phyloP scores from a whole-genome alignment of 495 filamentous ascomycete species.

The Copromyces sp. region DNA sequence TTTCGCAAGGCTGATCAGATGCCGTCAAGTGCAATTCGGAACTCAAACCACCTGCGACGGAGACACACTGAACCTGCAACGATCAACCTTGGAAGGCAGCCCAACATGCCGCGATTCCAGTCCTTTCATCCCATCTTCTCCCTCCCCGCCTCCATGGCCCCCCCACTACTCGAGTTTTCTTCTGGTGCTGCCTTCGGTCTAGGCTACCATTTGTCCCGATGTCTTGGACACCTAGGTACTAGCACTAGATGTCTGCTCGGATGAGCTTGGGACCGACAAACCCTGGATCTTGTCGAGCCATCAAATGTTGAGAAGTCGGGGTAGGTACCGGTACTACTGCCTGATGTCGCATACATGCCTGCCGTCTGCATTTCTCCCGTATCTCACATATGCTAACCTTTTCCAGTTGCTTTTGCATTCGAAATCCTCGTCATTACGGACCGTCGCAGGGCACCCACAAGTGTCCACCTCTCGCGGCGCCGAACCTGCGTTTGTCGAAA shows the following conservation, averaged over 20 bases:
- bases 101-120: background rate
- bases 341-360: background rate
- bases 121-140: background rate
- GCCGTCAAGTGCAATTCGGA: background rate
- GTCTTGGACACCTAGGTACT: background rate
- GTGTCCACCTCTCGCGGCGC: background rate
- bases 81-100: background rate
- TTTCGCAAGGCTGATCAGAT: background rate
- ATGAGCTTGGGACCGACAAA: background rate
- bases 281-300: background rate
- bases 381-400: background rate
- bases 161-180: background rate
- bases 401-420: background rate
- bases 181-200: background rate
- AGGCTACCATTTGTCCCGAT: background rate
- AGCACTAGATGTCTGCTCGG: background rate
- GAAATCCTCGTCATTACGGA: background rate
- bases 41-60: background rate
- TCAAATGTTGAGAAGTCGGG: background rate
- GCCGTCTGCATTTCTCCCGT: background rate
- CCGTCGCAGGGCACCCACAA: background rate
- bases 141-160: background rate
- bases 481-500: background rate
- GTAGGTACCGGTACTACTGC: background rate
- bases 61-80: background rate